A percentile compares a stretch with the other conserved stretches of the same genome.
Evolutionary conservation across 345 rosid genomes (phyloP).

Genomic region (Linum trigynum): DNA sequence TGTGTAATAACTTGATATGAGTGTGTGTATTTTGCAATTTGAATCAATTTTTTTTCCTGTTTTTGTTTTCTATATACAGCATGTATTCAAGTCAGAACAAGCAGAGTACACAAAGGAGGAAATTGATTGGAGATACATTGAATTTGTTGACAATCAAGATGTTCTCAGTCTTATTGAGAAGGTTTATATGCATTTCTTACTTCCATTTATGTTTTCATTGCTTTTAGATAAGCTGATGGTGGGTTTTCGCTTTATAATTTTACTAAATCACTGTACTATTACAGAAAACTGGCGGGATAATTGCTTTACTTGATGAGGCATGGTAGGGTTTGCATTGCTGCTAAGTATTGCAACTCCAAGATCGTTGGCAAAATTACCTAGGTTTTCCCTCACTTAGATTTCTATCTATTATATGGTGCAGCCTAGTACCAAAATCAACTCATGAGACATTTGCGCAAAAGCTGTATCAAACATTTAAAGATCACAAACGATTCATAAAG

Average conservation of each 20-base stretch:
- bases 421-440: conserved; percentile 89
- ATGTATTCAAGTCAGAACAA: conserved; percentile 91
- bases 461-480: conserved; percentile 74
- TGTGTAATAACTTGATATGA: background rate
- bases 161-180: conserved; percentile 83
- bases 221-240: background rate
- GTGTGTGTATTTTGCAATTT: conserved; percentile 16
- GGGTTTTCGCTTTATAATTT: conserved; percentile 3
- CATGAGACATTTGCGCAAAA: conserved; percentile 81
- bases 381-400: background rate
- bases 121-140: conserved; percentile 80
- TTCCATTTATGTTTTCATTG: background rate
- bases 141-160: conserved; percentile 85
- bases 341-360: conserved; percentile 3
- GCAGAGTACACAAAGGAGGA: conserved; percentile 59
- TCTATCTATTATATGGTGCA: conserved; percentile 29
- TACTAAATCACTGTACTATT: conserved; percentile 21
- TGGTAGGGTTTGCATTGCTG: conserved; percentile 39
- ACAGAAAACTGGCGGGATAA: conserved; percentile 92
- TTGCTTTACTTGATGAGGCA: conserved; percentile 85
- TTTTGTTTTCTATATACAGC: conserved; percentile 30
- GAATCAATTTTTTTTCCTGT: conserved; percentile 11
- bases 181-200: conserved; percentile 32
- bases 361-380: background rate
- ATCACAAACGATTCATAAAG: conserved; percentile 63